Base-by-base conservation (phyloP, 2,329 filamentous ascomycete genomes). In the Beauveria brongniartii region DNA sequence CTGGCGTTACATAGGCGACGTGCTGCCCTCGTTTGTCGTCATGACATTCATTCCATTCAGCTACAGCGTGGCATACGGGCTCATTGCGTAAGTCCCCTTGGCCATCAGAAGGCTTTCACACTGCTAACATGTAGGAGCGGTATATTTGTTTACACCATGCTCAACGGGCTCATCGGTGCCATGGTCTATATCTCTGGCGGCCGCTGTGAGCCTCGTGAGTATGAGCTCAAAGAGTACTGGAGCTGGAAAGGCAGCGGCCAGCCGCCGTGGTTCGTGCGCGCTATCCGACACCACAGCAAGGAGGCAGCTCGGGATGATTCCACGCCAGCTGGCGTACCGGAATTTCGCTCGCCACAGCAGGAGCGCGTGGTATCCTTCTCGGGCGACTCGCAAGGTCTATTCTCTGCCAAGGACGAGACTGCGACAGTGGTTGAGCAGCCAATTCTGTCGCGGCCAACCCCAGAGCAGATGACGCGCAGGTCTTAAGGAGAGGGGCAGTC, bases 31-130 rank as follows among this genome's bases (percentile, higher is more conserved):
- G 0, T 91, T 91, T 72, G 78, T 91, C 37, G 90, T 89, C 5
- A 84, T 91, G 66, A 83, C 84, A 1, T 83, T 90, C 59, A 91
- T 92, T 76, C 89, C 88, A 0, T 90, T 91, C 70, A 90, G 85
- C 64, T 92, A 91, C 78, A 89, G 86, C 56, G 88, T 90, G 53
- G 88, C 89, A 8, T 91, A 91, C 64, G 89, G 89, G 20, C 81
- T 92, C 30, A 90, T 91, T 66, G 88, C 83, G 82, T 84, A 71
- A 75, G 81, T 77, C n/a, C 5, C 26, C 37, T 41, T 14, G 30
- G 5, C 56, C n/a, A 14, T 24, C 12, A 18, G 4, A 18, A 46
- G 16, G 16, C 22, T 4, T 16, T 9, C 7, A n/a, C 8, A 3
- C n/a, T n/a, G 8, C 63, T 69, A 61, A 66, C 63, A 22, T 1